A percentile compares a stretch with the other conserved stretches of the same genome.
Conservation (phyloP, 1,139 yeast species). For the Saccharomyces hybrid region DNA sequence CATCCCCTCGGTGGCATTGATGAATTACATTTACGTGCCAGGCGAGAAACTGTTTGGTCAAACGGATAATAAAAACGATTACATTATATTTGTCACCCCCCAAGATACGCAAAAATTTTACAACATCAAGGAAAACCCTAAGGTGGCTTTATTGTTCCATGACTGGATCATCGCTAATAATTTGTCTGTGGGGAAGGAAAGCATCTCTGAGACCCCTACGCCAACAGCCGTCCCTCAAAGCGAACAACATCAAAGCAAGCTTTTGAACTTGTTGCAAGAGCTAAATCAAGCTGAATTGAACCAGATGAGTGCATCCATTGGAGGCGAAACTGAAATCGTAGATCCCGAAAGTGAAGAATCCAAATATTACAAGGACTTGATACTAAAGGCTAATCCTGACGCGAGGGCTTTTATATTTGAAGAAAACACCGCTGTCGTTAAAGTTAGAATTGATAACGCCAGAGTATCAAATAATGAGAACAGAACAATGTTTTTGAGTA, state of each 20-base stretch:
- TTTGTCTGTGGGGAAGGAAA: constrained; percentile 27
- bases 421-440: constrained; percentile 55
- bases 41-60: constrained; percentile 31
- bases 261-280: constrained; percentile 59
- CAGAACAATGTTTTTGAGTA: constrained; percentile 44
- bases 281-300: constrained; percentile 71
- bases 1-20: constrained; percentile 75
- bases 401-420: constrained; percentile 63
- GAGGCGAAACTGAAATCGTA: constrained; percentile 63
- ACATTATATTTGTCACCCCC: constrained; percentile 64
- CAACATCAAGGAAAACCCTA: constrained; percentile 60
- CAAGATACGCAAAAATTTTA: constrained; percentile 61
- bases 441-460: constrained; percentile 57
- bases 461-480: constrained; percentile 78
- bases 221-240: constrained; percentile 9
- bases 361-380: constrained; percentile 48
- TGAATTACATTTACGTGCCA: constrained; percentile 71
- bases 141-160: constrained; percentile 73
- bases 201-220: constrained; percentile 21
- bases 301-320: constrained; percentile 69
- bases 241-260: constrained; percentile 20
- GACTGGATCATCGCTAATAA: constrained; percentile 71
- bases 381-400: constrained; percentile 55
- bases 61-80: constrained; percentile 32
- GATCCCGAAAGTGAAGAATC: constrained; percentile 36